Evolutionary conservation across 2,329 filamentous ascomycete genomes (phyloP), one percentile per base, ranked within the genome.

Genomic region (Calonectria pseudoreteaudii): DNA sequence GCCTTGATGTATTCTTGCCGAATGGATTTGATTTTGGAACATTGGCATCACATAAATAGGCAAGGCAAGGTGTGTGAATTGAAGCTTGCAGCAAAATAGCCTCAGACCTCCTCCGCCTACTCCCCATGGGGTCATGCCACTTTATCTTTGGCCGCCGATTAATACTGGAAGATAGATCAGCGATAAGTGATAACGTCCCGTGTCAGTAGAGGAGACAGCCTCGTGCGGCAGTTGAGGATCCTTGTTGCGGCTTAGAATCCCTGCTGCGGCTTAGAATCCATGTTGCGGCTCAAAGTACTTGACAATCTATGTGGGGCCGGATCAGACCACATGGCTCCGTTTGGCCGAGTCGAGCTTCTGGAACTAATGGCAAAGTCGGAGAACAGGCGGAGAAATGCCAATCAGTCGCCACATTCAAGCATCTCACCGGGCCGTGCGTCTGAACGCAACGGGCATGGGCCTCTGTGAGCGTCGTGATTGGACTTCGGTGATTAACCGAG

Each of bases 251-350:
- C 60, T 65, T 49, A 47, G 60, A 65, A 65, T 7, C 60, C 60
- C 41, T 65, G 60, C 30, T 65, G 60, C 60, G 60, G 60, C 60
- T 65, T 49, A 65, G 60, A 44, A 65, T 47, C 60, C 60, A 44
- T 65, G 60, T 65, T 65, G 60, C 60, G 60, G 60, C 60, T 65
- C 60, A 44, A 49, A 65, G 60, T 65, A 65, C 60, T 65, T 23
- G 60, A 65, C 60, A 28, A 31, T 47, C 38, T 8, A 23, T 65
- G 60, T 49, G 60, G 60, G 41, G 60, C 60, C 41, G 20, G 44
- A 49, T 47, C 41, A 65, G 60, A 49, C 60, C 41, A 47, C n/a
- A 49, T 34, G 10, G 38, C 60, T 49, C 60, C 60, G 20, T 65
- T 34, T 47, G 41, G 60, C 60, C 60, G 60, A 49, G 16, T 41